phyloP scores from a whole-genome alignment of 2,329 filamentous ascomycete species.

The Cladorrhinum sp. region DNA sequence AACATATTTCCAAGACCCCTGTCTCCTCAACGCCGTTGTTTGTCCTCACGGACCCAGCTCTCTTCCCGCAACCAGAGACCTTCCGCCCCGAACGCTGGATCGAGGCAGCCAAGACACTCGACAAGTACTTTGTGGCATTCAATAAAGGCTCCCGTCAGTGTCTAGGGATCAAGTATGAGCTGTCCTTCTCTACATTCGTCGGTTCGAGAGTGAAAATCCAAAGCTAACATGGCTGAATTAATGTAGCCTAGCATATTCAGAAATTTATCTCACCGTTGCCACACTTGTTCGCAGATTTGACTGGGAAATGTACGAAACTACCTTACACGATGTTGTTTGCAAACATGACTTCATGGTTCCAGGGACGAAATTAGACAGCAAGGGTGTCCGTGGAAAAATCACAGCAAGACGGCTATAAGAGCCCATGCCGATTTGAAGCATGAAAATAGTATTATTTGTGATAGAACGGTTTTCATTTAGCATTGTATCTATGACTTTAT shows the following conservation, averaged over 20 bases:
- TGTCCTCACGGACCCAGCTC: slow-evolving; percentile 10
- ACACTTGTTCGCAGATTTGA: slow-evolving; percentile 25
- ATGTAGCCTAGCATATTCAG: slow-evolving; percentile 25
- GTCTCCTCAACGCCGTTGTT: slow-evolving; percentile 14
- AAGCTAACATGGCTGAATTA: neutral
- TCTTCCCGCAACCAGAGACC: slow-evolving; percentile 15
- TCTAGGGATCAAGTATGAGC: slow-evolving; percentile 27
- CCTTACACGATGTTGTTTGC: neutral
- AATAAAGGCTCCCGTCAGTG: slow-evolving; percentile 25
- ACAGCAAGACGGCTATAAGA: neutral
- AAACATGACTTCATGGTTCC: neutral
- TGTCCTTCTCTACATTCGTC: too few species aligned
- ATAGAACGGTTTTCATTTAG: too few species aligned
- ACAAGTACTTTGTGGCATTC: slow-evolving; percentile 27
- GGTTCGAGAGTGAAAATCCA: too few species aligned
- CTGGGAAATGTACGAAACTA: slow-evolving; percentile 30
- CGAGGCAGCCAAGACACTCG: slow-evolving; percentile 13
- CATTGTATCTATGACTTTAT: neutral
- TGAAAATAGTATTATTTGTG: too few species aligned
- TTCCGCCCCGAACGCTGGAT: slow-evolving; percentile 22
- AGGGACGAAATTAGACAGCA: neutral
- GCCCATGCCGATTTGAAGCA: neutral
- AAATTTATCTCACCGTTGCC: slow-evolving; percentile 25
- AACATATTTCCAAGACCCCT: slow-evolving; percentile 9
- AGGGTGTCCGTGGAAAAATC: neutral